Evolutionary conservation across 805 yeast species (phyloP).

Genomic region (Candida broadrunensis): DNA sequence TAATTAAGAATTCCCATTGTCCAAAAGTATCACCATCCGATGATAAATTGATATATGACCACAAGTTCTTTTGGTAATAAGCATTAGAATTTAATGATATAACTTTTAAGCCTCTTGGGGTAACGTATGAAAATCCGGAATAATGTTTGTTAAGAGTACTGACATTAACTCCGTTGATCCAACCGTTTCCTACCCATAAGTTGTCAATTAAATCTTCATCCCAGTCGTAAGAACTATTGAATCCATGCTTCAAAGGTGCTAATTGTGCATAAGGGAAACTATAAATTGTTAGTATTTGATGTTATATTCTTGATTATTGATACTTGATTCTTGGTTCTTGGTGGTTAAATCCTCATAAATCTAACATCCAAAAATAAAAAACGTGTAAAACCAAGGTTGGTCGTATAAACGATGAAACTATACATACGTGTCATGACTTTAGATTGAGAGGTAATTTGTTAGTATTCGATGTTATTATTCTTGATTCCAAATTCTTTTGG

Average conservation of each 20-base stretch:
- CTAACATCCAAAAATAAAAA: too few species aligned
- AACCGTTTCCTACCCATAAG: slow-evolving; percentile 32
- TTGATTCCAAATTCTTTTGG: too few species aligned
- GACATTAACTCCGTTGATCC: slow-evolving; percentile 27
- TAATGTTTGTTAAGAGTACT: slow-evolving; percentile 45
- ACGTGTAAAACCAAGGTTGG: too few species aligned
- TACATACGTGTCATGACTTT: too few species aligned
- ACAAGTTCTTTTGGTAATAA: slow-evolving; percentile 59
- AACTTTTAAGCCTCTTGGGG: slow-evolving; percentile 55
- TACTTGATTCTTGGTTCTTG: too few species aligned
- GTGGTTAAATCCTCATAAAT: too few species aligned
- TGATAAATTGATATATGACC: slow-evolving; percentile 51
- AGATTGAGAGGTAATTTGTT: too few species aligned
- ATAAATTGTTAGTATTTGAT: too few species aligned
- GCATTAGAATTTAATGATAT: slow-evolving; percentile 64
- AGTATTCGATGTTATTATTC: too few species aligned
- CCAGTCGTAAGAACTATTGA: slow-evolving; percentile 30
- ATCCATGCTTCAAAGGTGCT: slow-evolving; percentile 42
- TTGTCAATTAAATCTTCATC: slow-evolving; percentile 33
- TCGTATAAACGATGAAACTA: too few species aligned
- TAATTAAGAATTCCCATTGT: slow-evolving; percentile 55
- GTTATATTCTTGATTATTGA: too few species aligned
- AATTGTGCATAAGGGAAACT: slow-evolving; percentile 69
- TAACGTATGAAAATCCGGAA: slow-evolving; percentile 58
- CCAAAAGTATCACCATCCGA: slow-evolving; percentile 60